Conservation (phyloP, 768 basidiomycete species). For the Mycena rosella region DNA sequence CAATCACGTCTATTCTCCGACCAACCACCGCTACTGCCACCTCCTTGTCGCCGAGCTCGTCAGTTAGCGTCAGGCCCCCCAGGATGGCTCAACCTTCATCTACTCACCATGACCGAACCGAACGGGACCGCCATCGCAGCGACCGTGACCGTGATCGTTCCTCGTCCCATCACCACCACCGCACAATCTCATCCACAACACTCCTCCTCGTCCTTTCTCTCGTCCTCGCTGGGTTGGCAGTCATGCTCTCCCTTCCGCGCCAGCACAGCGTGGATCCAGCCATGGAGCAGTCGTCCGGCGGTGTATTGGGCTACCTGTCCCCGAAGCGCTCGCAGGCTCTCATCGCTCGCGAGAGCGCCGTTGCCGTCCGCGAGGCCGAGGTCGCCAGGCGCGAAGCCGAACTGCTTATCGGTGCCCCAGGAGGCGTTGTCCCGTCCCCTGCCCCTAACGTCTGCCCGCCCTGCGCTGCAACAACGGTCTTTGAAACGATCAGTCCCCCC, state of each 20-base stretch:
- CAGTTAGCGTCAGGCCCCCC: slow-evolving; percentile 71
- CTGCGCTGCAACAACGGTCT: slow-evolving; percentile 66
- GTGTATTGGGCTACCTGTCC: slow-evolving; percentile 80
- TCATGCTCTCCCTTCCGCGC: slow-evolving; percentile 89
- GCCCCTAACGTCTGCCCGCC: slow-evolving; percentile 61
- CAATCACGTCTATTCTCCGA: slow-evolving; percentile 80
- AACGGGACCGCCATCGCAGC: slow-evolving; percentile 63
- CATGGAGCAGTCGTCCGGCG: slow-evolving; percentile 55
- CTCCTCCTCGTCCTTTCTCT: slow-evolving; percentile 89
- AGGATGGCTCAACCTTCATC: slow-evolving; percentile 93
- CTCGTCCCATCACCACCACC: slow-evolving; percentile 79
- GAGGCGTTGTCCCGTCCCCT: slow-evolving; percentile 75
- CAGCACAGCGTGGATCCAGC: slow-evolving; percentile 49
- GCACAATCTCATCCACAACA: slow-evolving; percentile 92
- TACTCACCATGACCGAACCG: slow-evolving; percentile 78
- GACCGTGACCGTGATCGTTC: slow-evolving; percentile 71
- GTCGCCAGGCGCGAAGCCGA: slow-evolving; percentile 93
- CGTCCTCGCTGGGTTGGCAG: slow-evolving; percentile 87
- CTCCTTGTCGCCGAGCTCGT: slow-evolving; percentile 82
- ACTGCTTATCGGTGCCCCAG: slow-evolving; percentile 84
- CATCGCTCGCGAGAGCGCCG: slow-evolving; percentile 81
- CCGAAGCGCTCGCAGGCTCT: slow-evolving; percentile 88
- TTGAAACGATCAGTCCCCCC: slow-evolving; percentile 68
- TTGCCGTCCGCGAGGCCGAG: slow-evolving; percentile 88
- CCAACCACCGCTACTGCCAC: slow-evolving; percentile 67